These are phyloP conservation scores for Salix exigua DNA, from an alignment of 345 rosid genomes.

Conservation along the genomic window DNA sequence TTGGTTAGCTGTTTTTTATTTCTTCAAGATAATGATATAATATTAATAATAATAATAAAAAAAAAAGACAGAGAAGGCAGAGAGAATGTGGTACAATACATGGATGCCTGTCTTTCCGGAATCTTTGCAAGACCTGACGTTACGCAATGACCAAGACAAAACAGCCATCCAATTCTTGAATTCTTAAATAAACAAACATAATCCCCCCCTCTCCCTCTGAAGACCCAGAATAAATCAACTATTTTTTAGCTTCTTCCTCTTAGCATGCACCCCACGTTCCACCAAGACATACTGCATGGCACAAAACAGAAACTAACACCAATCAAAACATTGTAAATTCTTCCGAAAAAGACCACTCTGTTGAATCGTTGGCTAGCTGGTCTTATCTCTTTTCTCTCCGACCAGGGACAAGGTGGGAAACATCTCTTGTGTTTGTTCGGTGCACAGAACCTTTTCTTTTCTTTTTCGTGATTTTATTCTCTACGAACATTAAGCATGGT, in stretches of 20 bases:
- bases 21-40: too few species aligned
- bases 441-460: background rate
- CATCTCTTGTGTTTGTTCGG: background rate
- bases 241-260: background rate
- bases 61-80: background rate
- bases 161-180: slow-evolving; percentile 20
- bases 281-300: background rate
- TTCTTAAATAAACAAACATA: background rate
- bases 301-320: slow-evolving; percentile 8
- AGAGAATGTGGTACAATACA: background rate
- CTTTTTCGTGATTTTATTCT: background rate
- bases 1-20: too few species aligned
- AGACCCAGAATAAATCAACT: background rate
- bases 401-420: background rate
- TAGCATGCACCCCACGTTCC: slow-evolving; percentile 62
- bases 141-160: slow-evolving; percentile 13
- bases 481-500: slow-evolving; percentile 33
- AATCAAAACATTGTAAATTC: slow-evolving; percentile 1
- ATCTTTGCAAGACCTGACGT: slow-evolving; percentile 31
- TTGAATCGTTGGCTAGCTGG: slow-evolving; percentile 14
- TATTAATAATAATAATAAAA: too few species aligned
- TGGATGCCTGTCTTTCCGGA: slow-evolving; percentile 15
- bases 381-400: background rate
- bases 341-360: background rate
- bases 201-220: too few species aligned